These are phyloP conservation scores for Lachancea meyersii DNA, from an alignment of 805 yeast species.

Conservation along the genomic window DNA sequence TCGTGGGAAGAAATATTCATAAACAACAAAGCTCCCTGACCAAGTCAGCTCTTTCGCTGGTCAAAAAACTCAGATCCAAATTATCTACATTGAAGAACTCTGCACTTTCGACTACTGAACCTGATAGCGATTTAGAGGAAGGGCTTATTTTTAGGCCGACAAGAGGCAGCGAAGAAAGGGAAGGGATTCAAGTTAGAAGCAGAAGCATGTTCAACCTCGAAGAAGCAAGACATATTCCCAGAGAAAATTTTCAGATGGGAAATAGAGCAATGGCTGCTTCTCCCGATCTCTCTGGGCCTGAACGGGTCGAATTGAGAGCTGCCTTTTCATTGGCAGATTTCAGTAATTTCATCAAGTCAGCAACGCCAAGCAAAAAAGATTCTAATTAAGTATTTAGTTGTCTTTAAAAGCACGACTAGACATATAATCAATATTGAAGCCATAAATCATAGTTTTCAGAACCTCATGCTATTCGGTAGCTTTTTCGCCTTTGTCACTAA, in stretches of 20 bases:
- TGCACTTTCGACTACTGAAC: conserved; percentile 9
- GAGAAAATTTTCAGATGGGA: conserved; percentile 11
- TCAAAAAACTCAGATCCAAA: conserved; percentile 6
- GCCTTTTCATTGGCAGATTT: conserved; percentile 29
- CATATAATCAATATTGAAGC: not conserved
- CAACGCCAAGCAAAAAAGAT: not conserved
- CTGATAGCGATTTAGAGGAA: conserved; percentile 15
- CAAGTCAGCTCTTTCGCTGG: not conserved
- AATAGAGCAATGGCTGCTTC: not conserved
- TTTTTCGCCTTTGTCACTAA: conserved; percentile 13
- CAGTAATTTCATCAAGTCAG: conserved; percentile 20
- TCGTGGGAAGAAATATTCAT: not conserved
- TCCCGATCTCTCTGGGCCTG: not conserved
- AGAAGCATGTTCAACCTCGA: conserved; percentile 27
- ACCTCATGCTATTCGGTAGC: conserved; percentile 3
- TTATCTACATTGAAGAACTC: conserved; percentile 9
- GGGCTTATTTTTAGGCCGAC: conserved; percentile 9
- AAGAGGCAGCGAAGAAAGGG: conserved; percentile 10
- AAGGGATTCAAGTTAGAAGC: conserved; percentile 21
- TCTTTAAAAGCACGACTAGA: not conserved
- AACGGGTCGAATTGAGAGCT: conserved; percentile 13
- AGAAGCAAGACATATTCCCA: conserved; percentile 6
- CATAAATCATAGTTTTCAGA: too few species aligned
- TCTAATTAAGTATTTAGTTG: not conserved
- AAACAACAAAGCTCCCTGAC: not conserved